Percentiles rank a stretch among this genome's conserved stretches.
Evolutionary conservation across 352 stramenopile genomes (phyloP).

Genomic region (Globisporangium emineosum): DNA sequence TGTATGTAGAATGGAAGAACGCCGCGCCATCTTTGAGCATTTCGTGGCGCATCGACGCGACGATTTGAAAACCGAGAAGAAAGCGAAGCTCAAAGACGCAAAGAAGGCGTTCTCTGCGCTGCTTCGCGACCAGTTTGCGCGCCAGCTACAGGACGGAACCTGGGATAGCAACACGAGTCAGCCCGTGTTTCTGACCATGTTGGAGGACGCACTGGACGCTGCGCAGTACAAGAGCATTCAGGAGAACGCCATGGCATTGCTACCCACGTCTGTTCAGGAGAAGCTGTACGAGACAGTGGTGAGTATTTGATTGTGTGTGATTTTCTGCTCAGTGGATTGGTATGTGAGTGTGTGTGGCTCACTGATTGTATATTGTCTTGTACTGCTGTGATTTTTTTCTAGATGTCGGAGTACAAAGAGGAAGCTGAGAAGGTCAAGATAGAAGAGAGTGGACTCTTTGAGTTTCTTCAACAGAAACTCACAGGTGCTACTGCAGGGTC

Average conservation of each 20-base stretch:
- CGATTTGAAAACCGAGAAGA: conserved; percentile 78
- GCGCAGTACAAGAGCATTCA: conserved; percentile 33
- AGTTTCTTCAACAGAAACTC: conserved; percentile 33
- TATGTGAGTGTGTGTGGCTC: background rate
- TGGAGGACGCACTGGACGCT: conserved; percentile 37
- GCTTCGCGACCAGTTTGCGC: conserved; percentile 40
- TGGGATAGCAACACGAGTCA: conserved; percentile 52
- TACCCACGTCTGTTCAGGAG: conserved; percentile 46
- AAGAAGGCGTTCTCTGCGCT: conserved; percentile 51
- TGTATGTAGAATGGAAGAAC: conserved; percentile 68
- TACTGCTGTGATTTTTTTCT: background rate
- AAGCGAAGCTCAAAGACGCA: conserved; percentile 59
- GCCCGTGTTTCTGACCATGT: conserved; percentile 47
- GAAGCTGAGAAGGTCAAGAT: conserved; percentile 5
- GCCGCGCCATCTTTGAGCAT: conserved; percentile 74
- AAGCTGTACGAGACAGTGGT: conserved; percentile 53
- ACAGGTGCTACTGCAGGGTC: conserved; percentile 13
- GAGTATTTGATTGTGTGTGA: background rate
- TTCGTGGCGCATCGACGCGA: conserved; percentile 72
- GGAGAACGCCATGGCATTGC: conserved; percentile 31
- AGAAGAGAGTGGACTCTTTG: conserved; percentile 28
- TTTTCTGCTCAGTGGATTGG: background rate
- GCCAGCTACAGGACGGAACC: conserved; percentile 23
- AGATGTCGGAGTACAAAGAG: conserved; percentile 27
- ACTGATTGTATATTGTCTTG: background rate